Evolutionary conservation across 805 yeast species (phyloP).

Genomic region (Kazachstania psychrophila): DNA sequence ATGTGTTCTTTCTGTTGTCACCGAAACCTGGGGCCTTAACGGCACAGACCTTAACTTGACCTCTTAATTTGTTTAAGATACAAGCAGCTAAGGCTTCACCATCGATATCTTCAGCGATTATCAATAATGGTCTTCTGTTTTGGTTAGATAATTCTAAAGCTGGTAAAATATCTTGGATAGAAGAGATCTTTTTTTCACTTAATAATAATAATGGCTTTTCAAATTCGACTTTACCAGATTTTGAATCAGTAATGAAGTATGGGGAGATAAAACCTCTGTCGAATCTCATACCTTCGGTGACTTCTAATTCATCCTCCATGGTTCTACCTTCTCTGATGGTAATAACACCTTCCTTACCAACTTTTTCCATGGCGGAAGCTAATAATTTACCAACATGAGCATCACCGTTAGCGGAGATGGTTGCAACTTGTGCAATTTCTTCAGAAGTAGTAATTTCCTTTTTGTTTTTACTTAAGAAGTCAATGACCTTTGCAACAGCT

Average conservation of each 20-base stretch:
- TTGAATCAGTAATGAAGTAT: conserved; percentile 89
- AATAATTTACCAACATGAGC: conserved; percentile 80
- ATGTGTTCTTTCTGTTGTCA: conserved; percentile 93
- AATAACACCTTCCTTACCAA: conserved; percentile 97
- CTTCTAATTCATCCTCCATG: conserved; percentile 90
- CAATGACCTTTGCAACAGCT: conserved; percentile 89
- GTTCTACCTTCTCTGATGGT: conserved; percentile 97
- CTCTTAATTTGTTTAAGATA: conserved; percentile 92
- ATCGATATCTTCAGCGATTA: conserved; percentile 91
- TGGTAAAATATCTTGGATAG: conserved; percentile 86
- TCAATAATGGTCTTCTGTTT: conserved; percentile 83
- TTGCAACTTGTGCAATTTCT: conserved; percentile 96
- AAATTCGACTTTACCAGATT: conserved; percentile 86
- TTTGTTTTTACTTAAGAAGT: conserved; percentile 74
- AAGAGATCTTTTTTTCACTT: conserved; percentile 85
- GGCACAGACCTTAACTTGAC: conserved; percentile 95
- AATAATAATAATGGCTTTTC: conserved; percentile 85
- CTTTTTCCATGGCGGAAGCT: conserved; percentile 96
- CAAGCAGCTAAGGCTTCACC: conserved; percentile 99
- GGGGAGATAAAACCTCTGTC: conserved; percentile 97
- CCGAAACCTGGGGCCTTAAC: conserved; percentile 99
- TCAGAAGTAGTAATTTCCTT: conserved; percentile 88
- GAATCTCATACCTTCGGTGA: conserved; percentile 96
- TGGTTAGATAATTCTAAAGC: conserved; percentile 89
- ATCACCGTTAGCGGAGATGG: conserved; percentile 96